A percentile compares a stretch with the other conserved stretches of the same genome.
Conservation (phyloP, 2,329 filamentous ascomycete species). For the Plectosphaerella cucumerina region DNA sequence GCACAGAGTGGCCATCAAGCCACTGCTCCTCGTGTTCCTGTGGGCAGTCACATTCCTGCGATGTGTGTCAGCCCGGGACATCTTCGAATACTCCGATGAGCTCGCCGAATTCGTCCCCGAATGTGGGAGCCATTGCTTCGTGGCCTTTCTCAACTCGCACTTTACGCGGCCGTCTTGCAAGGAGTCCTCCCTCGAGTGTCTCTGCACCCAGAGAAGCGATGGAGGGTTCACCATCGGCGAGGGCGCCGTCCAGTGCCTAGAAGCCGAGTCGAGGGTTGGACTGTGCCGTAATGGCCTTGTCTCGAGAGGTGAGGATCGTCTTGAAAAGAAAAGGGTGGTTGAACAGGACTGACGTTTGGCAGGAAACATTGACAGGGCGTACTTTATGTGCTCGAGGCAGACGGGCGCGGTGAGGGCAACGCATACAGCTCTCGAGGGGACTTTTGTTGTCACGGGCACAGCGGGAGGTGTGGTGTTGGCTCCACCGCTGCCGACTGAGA, state of each 20-base stretch:
- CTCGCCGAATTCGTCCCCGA: constrained; percentile 44
- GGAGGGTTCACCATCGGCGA: constrained; percentile 69
- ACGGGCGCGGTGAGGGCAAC: constrained; percentile 50
- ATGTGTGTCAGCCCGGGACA: constrained; percentile 18
- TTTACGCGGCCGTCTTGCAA: constrained; percentile 48
- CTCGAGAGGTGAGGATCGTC: constrained; percentile 26
- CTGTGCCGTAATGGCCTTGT: constrained; percentile 45
- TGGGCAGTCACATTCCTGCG: constrained; percentile 24
- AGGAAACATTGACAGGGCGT: constrained; percentile 45
- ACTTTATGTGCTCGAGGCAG: constrained; percentile 53
- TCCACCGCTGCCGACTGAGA: constrained; percentile 3
- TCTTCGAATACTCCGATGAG: constrained; percentile 28
- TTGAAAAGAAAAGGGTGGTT: neutral
- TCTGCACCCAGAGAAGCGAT: constrained; percentile 56
- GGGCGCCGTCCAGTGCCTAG: constrained; percentile 63
- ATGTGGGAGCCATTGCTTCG: constrained; percentile 59
- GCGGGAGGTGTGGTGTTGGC: constrained; percentile 28
- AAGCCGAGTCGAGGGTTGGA: constrained; percentile 44
- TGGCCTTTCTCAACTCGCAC: constrained; percentile 57
- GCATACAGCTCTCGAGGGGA: constrained; percentile 54
- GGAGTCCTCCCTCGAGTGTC: constrained; percentile 51
- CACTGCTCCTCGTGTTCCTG: constrained; percentile 22
- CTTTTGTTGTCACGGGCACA: constrained; percentile 36
- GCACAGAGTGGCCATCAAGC: constrained; percentile 38
- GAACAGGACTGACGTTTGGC: constrained; percentile 2